Evolutionary conservation across 139 green algal species (phyloP), one percentile per base, ranked within the genome.

Genomic region (Picocystis salinarum): DNA sequence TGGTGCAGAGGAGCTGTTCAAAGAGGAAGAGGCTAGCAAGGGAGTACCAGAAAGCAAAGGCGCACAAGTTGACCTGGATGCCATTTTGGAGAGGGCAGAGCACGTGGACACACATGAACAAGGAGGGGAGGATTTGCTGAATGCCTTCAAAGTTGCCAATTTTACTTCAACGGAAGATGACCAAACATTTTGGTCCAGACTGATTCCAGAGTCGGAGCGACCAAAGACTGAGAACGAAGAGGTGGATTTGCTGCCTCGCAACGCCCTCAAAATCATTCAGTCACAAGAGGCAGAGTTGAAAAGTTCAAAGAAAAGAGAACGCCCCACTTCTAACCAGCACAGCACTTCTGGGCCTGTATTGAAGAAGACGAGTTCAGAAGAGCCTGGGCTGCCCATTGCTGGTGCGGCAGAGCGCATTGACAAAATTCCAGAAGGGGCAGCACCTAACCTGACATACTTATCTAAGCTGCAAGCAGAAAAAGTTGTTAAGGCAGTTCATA

Each of bases 1-100:
- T 64, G 83, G 83, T 2, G 83, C 83, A 11, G 85, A 93, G 66
- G 73, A 88, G 27, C 70, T 95, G 28, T 95, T 95, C 64, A 84
- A 84, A 62, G 56, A 65, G 4, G 57, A 83, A 19, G 23, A 55
- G 17, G 30, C 42, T 23, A 41, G 34, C 11, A 57, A 25, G 1
- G 28, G 28, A 5, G n/a, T 2, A 15, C 23, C 7, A 30, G 6
- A 22, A 34, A 4, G 31, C n/a, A 34, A 4, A 9, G 31, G 7
- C 6, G 27, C 19, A 12, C 12, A 22, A 50, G 20, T 68, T 39
- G 79, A 91, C 54, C 72, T 95, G 12, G 85, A 95, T 46, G 67
- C 70, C 33, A 93, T 95, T 33, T 67, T 95, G 36, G 75, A 75
- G 40, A 58, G 84, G 0, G 83, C 85, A 18, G 84, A 95, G 76